These are phyloP conservation scores for Chlorella sp. DNA, from an alignment of 139 green algal species.

Conservation along the genomic window DNA sequence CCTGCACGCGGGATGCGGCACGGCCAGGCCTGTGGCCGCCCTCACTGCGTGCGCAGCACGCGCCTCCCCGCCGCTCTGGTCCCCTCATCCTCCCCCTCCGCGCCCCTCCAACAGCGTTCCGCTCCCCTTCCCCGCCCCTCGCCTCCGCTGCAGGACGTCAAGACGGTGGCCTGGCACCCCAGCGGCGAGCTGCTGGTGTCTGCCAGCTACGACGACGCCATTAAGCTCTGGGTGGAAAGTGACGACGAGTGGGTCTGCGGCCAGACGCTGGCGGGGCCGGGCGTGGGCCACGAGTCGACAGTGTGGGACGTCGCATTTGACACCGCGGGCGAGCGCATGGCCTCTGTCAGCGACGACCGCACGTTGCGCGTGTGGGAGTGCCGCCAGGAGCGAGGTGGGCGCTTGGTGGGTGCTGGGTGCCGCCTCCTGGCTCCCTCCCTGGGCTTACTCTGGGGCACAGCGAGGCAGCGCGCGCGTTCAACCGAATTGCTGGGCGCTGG, in stretches of 20 bases:
- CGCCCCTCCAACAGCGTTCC: background rate
- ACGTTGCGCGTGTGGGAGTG: slow-evolving; percentile 75
- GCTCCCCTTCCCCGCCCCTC: background rate
- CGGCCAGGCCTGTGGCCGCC: background rate
- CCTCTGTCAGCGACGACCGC: slow-evolving; percentile 84
- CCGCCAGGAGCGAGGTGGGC: slow-evolving; percentile 18
- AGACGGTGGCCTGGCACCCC: slow-evolving; percentile 92
- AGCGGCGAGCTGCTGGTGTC: slow-evolving; percentile 80
- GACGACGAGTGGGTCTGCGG: slow-evolving; percentile 88
- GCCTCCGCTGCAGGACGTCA: slow-evolving; percentile 82
- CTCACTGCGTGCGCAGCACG: background rate
- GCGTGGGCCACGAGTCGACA: slow-evolving; percentile 78
- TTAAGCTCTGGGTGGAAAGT: slow-evolving; percentile 86
- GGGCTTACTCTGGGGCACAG: too few species aligned
- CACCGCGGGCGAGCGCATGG: slow-evolving; percentile 62
- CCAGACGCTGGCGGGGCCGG: slow-evolving; percentile 67
- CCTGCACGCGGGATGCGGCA: too few species aligned
- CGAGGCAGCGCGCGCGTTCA: too few species aligned
- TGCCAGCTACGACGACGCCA: slow-evolving; percentile 90
- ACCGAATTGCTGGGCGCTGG: background rate
- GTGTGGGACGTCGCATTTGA: slow-evolving; percentile 87
- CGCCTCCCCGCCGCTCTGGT: background rate
- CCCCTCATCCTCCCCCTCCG: background rate
- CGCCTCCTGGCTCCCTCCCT: too few species aligned
- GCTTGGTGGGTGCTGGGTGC: background rate